phyloP scores from a whole-genome alignment of 306 rosid species.

The Cicer bijugum region DNA sequence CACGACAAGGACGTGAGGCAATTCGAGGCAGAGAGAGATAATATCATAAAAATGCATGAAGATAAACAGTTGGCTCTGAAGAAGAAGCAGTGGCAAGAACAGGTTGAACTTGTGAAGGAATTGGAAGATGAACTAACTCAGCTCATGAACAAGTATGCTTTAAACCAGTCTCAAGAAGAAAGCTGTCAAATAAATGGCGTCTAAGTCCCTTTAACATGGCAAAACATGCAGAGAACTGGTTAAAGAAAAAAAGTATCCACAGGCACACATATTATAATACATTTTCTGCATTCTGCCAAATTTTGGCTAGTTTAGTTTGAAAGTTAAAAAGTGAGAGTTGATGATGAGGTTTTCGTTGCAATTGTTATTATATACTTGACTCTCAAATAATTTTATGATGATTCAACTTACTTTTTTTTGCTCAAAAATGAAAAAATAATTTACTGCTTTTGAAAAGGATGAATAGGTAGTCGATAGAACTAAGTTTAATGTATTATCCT shows the following conservation, averaged over 20 bases:
- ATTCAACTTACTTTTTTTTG: neutral
- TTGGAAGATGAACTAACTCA: constrained; percentile 43
- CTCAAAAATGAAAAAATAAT: neutral
- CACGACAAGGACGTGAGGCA: constrained; percentile 42
- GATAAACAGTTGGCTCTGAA: constrained; percentile 46
- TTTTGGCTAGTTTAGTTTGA: neutral
- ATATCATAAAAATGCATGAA: constrained; percentile 30
- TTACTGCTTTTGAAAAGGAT: neutral
- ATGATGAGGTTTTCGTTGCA: constrained; percentile 1
- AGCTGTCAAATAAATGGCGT: constrained; percentile 23
- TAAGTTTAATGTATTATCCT: no score
- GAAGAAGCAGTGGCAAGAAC: constrained; percentile 48
- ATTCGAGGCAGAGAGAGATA: constrained; percentile 43
- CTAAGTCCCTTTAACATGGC: neutral
- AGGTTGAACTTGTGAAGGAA: constrained; percentile 51
- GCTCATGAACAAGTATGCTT: constrained; percentile 45
- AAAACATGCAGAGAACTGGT: neutral
- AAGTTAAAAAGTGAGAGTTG: constrained; percentile 10
- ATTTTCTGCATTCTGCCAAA: neutral
- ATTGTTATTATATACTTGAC: neutral
- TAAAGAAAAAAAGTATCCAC: constrained; percentile 5
- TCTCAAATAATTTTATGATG: neutral
- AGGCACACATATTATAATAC: neutral
- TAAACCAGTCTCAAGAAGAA: constrained; percentile 22
- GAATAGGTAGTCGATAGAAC: no score